Percentiles rank a stretch among this genome's conserved stretches.
Evolutionary conservation across 1,284 basidiomycete genomes (phyloP).

Genomic region (Ustilago curta): DNA sequence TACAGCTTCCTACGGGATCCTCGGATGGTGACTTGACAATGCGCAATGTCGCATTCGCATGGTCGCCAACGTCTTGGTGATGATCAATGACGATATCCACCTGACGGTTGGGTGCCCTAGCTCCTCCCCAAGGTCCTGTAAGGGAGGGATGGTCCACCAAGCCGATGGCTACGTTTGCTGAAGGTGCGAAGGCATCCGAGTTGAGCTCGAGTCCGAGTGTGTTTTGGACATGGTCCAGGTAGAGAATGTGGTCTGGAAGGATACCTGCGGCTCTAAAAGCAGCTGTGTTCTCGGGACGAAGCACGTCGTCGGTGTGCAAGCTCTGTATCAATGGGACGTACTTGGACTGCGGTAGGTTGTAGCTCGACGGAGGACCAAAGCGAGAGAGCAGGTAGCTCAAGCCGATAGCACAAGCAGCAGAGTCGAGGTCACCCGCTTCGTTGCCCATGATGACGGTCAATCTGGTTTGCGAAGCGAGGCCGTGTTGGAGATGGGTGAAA

Average conservation of each 20-base stretch:
- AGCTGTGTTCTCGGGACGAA: constrained; percentile 84
- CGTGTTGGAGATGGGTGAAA: constrained; percentile 26
- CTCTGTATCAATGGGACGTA: constrained; percentile 82
- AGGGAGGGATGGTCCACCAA: constrained; percentile 57
- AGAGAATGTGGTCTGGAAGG: constrained; percentile 31
- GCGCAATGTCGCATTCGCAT: constrained; percentile 71
- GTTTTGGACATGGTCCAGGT: constrained; percentile 49
- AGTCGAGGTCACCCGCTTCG: constrained; percentile 67
- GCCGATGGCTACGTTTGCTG: constrained; percentile 41
- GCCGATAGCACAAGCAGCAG: constrained; percentile 59
- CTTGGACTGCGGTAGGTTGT: constrained; percentile 28
- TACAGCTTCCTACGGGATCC: constrained; percentile 56
- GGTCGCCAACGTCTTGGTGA: constrained; percentile 84
- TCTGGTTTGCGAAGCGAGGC: constrained; percentile 11
- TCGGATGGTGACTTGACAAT: constrained; percentile 54
- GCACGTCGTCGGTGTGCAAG: constrained; percentile 76
- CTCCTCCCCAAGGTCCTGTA: constrained; percentile 47
- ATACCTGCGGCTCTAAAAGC: constrained; percentile 45
- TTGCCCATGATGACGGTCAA: constrained; percentile 65
- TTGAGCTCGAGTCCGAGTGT: constrained; percentile 28
- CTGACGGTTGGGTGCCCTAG: constrained; percentile 48
- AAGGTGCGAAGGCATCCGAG: constrained; percentile 32
- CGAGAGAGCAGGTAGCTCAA: constrained; percentile 60
- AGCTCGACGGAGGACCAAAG: constrained; percentile 26
- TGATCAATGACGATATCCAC: constrained; percentile 91